Percentiles rank a stretch among this genome's conserved stretches.
phyloP scores from a whole-genome alignment of 305 asterid species.

The Fraxinus platypoda region DNA sequence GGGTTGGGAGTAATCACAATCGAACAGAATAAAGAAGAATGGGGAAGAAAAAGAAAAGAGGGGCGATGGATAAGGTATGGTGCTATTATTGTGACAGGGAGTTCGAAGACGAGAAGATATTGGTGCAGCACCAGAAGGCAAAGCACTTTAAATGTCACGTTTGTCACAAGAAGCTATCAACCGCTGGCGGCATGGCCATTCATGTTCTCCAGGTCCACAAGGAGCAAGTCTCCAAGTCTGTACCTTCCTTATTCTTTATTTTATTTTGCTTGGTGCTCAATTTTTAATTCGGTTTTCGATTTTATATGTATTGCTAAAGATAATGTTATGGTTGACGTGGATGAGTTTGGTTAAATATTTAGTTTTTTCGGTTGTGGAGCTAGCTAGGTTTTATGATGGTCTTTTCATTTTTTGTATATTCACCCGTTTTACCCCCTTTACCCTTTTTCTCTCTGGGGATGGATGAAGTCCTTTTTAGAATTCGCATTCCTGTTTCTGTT shows the following conservation, averaged over 20 bases:
- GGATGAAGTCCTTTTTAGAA: background rate
- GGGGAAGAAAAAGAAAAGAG: conserved; percentile 99
- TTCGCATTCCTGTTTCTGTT: background rate
- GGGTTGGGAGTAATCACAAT: background rate
- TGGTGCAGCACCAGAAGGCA: conserved; percentile 98
- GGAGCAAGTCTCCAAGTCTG: conserved; percentile 79
- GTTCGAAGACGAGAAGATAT: conserved; percentile 94
- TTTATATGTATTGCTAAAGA: background rate
- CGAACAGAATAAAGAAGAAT: conserved; percentile 23
- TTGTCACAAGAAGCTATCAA: conserved; percentile 96
- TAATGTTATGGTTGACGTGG: conserved; percentile 1
- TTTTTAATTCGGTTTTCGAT: background rate
- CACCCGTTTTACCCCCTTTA: background rate
- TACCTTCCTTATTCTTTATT: background rate
- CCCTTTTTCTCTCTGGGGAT: background rate
- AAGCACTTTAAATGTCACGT: conserved; percentile 97
- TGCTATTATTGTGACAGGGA: conserved; percentile 97
- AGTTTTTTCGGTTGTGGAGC: background rate
- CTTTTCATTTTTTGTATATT: background rate
- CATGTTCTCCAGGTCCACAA: conserved; percentile 98
- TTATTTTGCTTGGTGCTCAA: background rate
- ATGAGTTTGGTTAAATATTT: conserved; percentile 2
- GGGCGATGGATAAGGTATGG: conserved; percentile 74
- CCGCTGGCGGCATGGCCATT: conserved; percentile 96
- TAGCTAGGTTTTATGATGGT: background rate